phyloP scores from a whole-genome alignment of 768 basidiomycete species.

The Kwoniella mangroviensis region DNA sequence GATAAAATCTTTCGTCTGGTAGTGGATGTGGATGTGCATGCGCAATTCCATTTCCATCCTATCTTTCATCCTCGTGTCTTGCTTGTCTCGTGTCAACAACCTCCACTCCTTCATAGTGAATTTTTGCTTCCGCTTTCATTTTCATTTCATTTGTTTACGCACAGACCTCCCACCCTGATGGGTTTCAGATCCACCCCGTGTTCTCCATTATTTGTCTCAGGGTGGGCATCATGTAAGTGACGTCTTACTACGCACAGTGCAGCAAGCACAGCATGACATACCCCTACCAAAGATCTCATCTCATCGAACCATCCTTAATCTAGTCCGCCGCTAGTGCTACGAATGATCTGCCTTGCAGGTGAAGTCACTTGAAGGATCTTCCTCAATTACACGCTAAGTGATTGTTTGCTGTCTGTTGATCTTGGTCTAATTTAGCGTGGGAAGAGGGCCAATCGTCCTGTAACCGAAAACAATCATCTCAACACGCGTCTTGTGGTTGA shows the following conservation, averaged over 20 bases:
- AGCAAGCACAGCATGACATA: conserved; percentile 20
- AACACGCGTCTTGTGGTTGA: background rate
- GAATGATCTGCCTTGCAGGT: background rate
- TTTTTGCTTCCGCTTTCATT: background rate
- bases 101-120: background rate
- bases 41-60: background rate
- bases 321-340: background rate
- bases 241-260: background rate
- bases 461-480: background rate
- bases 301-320: background rate
- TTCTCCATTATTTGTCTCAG: conserved; percentile 1
- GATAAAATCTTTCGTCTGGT: background rate
- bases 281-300: conserved; percentile 8
- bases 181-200: background rate
- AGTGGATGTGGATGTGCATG: background rate
- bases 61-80: background rate
- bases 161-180: conserved; percentile 1
- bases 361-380: conserved; percentile 1
- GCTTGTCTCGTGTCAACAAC: background rate
- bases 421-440: conserved; percentile 3
- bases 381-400: background rate
- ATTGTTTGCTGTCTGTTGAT: background rate
- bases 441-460: background rate
- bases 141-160: conserved; percentile 6
- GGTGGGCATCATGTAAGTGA: background rate